Conservation (phyloP, 2,329 filamentous ascomycete species). For the Fusarium sp. region DNA sequence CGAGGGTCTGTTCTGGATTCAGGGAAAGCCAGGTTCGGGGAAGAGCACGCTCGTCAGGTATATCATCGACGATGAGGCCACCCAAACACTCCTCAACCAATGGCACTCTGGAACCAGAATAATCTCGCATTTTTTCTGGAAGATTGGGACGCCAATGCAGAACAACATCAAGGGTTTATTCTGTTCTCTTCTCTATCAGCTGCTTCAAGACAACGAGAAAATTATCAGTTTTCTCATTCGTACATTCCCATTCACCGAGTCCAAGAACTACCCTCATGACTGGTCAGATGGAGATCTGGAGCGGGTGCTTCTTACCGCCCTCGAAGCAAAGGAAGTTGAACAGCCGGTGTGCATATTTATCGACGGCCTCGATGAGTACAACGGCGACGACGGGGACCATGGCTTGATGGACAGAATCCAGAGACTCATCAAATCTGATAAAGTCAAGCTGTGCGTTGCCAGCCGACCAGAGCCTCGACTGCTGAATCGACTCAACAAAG, state of each 20-base stretch:
- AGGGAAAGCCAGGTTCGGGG: not conserved
- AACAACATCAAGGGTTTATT: not conserved
- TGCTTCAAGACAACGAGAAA: not conserved
- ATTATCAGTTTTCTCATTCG: not conserved
- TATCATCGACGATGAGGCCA: not conserved
- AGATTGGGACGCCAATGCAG: not conserved
- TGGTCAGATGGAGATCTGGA: not conserved
- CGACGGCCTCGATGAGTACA: slow-evolving; percentile 14
- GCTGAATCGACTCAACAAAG: not conserved
- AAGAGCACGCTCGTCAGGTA: not conserved
- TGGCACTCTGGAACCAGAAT: not conserved
- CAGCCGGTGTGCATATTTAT: slow-evolving; percentile 3
- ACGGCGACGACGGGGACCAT: not conserved
- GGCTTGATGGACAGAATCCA: not conserved
- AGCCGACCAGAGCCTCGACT: slow-evolving; percentile 3
- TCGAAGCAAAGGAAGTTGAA: not conserved
- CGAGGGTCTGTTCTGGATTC: not conserved
- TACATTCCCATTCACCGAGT: not conserved
- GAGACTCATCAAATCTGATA: not conserved
- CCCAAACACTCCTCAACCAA: not conserved
- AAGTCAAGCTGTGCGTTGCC: slow-evolving; percentile 4
- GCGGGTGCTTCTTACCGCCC: not conserved
- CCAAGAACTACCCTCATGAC: not conserved
- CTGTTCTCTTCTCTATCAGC: not conserved
- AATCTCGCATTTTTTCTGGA: not conserved